Conservation (phyloP, 2,329 filamentous ascomycete genomes). For the Botrytis fragariae region DNA sequence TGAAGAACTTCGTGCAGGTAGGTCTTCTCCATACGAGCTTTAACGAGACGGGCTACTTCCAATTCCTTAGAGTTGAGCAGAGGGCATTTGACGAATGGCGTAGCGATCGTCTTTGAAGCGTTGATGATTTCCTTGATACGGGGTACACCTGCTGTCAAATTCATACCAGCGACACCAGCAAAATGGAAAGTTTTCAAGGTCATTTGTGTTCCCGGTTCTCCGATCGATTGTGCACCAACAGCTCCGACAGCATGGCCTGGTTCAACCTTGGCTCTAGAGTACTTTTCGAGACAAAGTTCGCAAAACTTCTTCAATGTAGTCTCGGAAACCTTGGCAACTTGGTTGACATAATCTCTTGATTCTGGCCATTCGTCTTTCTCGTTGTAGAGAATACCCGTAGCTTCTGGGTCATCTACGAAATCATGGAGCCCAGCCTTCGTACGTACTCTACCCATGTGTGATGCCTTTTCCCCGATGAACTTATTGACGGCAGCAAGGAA, state of each 20-base stretch:
- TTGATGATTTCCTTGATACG: constrained; percentile 99
- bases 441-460: constrained; percentile 57
- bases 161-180: constrained; percentile 98
- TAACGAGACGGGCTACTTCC: constrained; percentile 82
- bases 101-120: constrained; percentile 89
- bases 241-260: constrained; percentile 95
- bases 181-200: constrained; percentile 99
- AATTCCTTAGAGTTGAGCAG: constrained; percentile 73
- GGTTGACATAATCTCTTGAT: constrained; percentile 23
- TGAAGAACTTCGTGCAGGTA: constrained; percentile 78
- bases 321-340: constrained; percentile 77
- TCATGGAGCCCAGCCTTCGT: constrained; percentile 51
- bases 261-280: constrained; percentile 86
- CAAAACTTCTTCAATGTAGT: constrained; percentile 75
- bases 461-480: constrained; percentile 64
- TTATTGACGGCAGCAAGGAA: constrained; percentile 77
- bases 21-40: constrained; percentile 92
- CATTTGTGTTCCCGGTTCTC: constrained; percentile 98
- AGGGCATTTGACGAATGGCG: constrained; percentile 86
- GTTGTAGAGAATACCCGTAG: constrained; percentile 34
- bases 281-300: constrained; percentile 79
- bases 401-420: constrained; percentile 40
- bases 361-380: constrained; percentile 33
- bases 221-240: constrained; percentile 95
- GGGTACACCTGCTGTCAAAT: constrained; percentile 97